Evolutionary conservation across 768 basidiomycete species (phyloP).

Genomic region (Kondoa malvinella): DNA sequence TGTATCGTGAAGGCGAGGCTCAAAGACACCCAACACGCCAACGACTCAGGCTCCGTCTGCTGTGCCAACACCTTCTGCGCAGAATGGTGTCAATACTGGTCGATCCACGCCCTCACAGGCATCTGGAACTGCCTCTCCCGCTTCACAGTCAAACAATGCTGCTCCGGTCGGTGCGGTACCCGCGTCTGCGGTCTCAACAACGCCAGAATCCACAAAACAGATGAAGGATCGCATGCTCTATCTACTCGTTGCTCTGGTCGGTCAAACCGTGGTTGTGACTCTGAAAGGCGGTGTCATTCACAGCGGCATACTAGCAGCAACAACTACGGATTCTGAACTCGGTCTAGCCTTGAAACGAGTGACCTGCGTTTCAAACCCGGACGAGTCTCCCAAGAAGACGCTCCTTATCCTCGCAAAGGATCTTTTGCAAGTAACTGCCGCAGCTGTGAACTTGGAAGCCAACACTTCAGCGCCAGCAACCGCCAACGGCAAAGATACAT

Average conservation of each 20-base stretch:
- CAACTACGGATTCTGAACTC: constrained; percentile 19
- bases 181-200: background rate
- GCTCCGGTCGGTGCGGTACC: constrained; percentile 8
- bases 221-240: background rate
- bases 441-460: constrained; percentile 15
- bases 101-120: background rate
- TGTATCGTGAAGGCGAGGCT: background rate
- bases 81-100: background rate
- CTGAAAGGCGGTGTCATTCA: constrained; percentile 15
- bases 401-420: constrained; percentile 24
- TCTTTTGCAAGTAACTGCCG: constrained; percentile 20
- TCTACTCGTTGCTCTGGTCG: constrained; percentile 12
- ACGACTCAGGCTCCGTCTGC: background rate
- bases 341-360: constrained; percentile 23
- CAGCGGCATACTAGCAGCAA: constrained; percentile 25
- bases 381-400: too few species aligned
- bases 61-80: background rate
- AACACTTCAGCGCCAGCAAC: background rate
- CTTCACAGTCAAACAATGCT: constrained; percentile 9
- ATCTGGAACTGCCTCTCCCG: background rate
- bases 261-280: constrained; percentile 20
- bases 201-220: background rate
- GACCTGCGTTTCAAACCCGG: too few species aligned
- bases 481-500: constrained; percentile 18
- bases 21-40: background rate